Evolutionary conservation across 2,329 filamentous ascomycete genomes (phyloP), one percentile per base, ranked within the genome.

Genomic region (Fusarium tanahbumbuense): DNA sequence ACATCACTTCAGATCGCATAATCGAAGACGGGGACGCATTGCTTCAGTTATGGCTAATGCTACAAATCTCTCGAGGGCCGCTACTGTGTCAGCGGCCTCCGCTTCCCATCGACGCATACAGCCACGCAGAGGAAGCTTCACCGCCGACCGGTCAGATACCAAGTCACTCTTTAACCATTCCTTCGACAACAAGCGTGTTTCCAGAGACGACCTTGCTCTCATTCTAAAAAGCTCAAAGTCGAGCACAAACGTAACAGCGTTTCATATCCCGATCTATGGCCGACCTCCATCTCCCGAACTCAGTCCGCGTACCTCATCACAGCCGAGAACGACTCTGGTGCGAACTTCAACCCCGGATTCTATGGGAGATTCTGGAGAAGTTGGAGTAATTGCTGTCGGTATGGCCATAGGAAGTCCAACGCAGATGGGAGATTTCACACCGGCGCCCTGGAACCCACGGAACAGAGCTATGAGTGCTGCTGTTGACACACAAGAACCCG

Each of bases 401-500:
- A 90, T 94, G 85, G 92, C 92, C 2, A 80, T 93, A 59, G 92
- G 91, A 32, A 93, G 91, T 74, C 92, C 92, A 25, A 81, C 84
- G n/a, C 81, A 82, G 41, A 78, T 80, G 18, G 80, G 81, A 34
- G 63, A 68, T 34, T 57, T 56, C 56, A 58, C 55, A 37, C 67
- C 70, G 37, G 64, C 71, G 22, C 76, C 76, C 34, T 79, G 76
- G 71, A 78, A 74, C 34, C 76, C 74, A 22, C 75, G 75, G 52
- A 66, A 66, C 55, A 75, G 75, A 52, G 73, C 72, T 13, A 72
- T 74, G 50, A 73, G 71, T 20, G 67, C 76, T 8, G 60, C 69
- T 13, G 68, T 62, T 41, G 66, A 73, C 45, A 63, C 59, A 20
- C 66, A 58, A 60, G 60, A 69, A 28, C n/a, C 32, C 12, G 49